Evolutionary conservation across 345 rosid species (phyloP), one percentile per base, ranked within the genome.

Genomic region (Orychophragmus violaceus): DNA sequence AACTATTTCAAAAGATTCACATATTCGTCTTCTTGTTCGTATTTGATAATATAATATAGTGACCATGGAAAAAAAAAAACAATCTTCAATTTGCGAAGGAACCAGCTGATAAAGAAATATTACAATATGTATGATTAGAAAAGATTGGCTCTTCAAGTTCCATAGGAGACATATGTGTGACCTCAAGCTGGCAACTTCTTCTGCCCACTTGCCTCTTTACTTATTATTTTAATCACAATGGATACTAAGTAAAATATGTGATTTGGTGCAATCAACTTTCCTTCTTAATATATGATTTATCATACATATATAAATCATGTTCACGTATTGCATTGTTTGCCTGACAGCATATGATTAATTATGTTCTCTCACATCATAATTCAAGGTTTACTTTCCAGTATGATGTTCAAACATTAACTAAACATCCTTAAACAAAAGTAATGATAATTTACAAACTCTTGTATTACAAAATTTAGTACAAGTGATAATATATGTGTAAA

Each of bases 81-180:
- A 23, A 50, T 22, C 46, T 16, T 30, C 1, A 19, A 32, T 51
- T 60, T 70, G 62, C 16, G 10, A 62, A 51, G 48, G 68, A 52
- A 70, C 52, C 36, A 61, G 8, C 14, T 29, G 28, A 53, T 52
- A 61, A 30, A 61, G 44, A 50, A 44, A 62, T 29, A 17, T 23
- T 29, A 2, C 33, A 62, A 27, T 30, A 32, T 30, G 24, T 62
- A 29, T 50, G 44, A 60, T 60, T 11, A 42, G 5, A 54, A 24
- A 11, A 62, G 5, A 62, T 62, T 71, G 69, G 64, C 69, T 56
- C 69, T 71, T 71, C 76, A 64, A 55, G 58, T 64, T 27, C 4
- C 29, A 71, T 63, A 18, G 70, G 44, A 71, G 76, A 64, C 70
- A 64, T 42, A 12, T 32, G 50, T 25, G 64, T 46, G 63, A 51